Evolutionary conservation across 768 basidiomycete genomes (phyloP), one percentile per base, ranked within the genome.

Genomic region (Tricholoma hemisulphureum): DNA sequence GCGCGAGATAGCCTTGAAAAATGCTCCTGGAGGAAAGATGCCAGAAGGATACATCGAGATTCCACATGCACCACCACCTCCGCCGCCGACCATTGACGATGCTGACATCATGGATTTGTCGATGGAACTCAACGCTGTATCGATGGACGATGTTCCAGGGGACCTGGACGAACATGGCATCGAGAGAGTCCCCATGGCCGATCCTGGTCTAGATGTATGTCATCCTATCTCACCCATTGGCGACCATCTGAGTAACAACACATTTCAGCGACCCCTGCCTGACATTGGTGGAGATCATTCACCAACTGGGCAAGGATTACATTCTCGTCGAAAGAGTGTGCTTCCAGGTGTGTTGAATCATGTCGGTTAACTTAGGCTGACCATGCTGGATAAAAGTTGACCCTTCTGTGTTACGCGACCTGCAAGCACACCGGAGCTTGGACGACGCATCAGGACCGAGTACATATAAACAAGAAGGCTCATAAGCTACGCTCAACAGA

Each of bases 321-420:
- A 99, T 74, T 85, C 95, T 31, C 86, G 96, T 65, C 83, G 96
- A 72, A 97, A 95, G 80, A 96, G 93, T 66, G 95, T 96, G 48
- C 80, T 98, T 60, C 95, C 94, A 76, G 89, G 92, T 92, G 71
- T 67, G 75, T 73, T 55, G 52, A 51, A 34, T 55, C 10, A 3
- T 28, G n/a, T 52, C 7, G 24, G 21, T 23, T 18, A 41, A 51
- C 4, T 46, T 10, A 18, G 28, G 20, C 35, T 54, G 4, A 48
- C 2, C 16, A 69, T 61, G 59, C 56, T 56, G 29, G 58, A 39
- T 61, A 61, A 45, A 71, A 91, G 91, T 95, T 67, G 94, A 95
- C 73, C 92, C 94, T 2, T 85, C 86, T 48, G 93, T 96, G 26
- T 75, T 95, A 62, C 88, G 88, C 34, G 94, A 96, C 73, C 77